These are phyloP conservation scores for Paracorniculantispora psalliotae DNA, from an alignment of 2,329 filamentous ascomycete species.

Conservation along the genomic window DNA sequence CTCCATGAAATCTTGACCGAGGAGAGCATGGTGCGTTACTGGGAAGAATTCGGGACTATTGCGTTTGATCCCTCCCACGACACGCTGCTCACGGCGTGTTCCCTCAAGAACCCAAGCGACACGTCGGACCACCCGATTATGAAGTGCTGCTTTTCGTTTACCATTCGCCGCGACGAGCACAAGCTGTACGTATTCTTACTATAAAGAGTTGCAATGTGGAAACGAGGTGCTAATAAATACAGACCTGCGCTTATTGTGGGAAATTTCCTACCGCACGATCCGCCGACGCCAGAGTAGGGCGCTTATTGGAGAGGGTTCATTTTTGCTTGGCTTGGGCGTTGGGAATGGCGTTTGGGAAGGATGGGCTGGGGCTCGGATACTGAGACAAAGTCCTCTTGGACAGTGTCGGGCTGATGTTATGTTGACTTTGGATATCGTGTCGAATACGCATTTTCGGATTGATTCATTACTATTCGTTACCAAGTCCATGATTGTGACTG, in stretches of 20 bases:
- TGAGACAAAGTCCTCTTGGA: not conserved
- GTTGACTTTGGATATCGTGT: not conserved
- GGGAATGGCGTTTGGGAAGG: not conserved
- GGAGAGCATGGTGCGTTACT: constrained; percentile 91
- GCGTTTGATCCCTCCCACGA: constrained; percentile 94
- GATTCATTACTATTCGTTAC: no score
- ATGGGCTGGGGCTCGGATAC: not conserved
- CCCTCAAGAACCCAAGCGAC: constrained; percentile 74
- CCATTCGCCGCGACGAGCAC: constrained; percentile 88
- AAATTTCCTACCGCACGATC: constrained; percentile 88
- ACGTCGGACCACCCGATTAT: constrained; percentile 67
- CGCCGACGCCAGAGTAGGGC: constrained; percentile 27
- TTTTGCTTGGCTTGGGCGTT: not conserved
- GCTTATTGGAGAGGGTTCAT: no score
- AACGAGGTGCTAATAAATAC: constrained; percentile 30
- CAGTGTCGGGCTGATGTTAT: not conserved
- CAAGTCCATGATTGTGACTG: not conserved
- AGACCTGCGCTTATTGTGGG: constrained; percentile 93
- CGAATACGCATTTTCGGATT: not conserved
- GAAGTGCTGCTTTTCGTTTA: constrained; percentile 96
- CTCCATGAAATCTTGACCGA: constrained; percentile 95
- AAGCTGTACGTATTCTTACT: constrained; percentile 70
- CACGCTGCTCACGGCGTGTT: constrained; percentile 89
- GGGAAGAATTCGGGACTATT: constrained; percentile 98
- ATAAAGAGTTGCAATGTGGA: not conserved